These are phyloP conservation scores for Wallemia ichthyophaga DNA, from an alignment of 1,284 basidiomycete species.

Conservation along the genomic window DNA sequence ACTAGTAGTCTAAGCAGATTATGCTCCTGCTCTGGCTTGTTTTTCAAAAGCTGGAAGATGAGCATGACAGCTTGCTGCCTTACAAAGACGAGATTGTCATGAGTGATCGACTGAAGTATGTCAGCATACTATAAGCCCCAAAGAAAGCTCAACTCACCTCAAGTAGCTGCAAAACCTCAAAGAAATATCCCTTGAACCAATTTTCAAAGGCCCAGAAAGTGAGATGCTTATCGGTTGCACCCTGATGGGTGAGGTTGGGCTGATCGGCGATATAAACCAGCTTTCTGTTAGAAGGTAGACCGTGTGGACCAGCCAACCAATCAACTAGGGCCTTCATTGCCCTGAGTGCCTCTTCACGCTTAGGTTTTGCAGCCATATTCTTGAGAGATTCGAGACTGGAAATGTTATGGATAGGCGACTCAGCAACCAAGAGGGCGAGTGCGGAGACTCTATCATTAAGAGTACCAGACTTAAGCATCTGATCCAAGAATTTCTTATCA, in stretches of 20 bases:
- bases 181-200: slow-evolving; percentile 91
- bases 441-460: slow-evolving; percentile 80
- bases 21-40: slow-evolving; percentile 89
- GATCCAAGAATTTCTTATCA: slow-evolving; percentile 49
- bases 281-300: slow-evolving; percentile 31
- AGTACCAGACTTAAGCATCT: slow-evolving; percentile 60
- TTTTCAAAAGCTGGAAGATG: slow-evolving; percentile 47
- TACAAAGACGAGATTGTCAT: slow-evolving; percentile 66
- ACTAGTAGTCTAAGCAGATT: slow-evolving; percentile 72
- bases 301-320: slow-evolving; percentile 86
- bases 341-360: slow-evolving; percentile 65
- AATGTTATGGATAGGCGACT: slow-evolving; percentile 64
- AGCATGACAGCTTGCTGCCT: slow-evolving; percentile 44
- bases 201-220: slow-evolving; percentile 80
- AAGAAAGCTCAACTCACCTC: slow-evolving; percentile 25
- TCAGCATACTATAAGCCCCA: not conserved
- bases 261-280: slow-evolving; percentile 85
- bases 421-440: slow-evolving; percentile 64
- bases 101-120: slow-evolving; percentile 32
- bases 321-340: slow-evolving; percentile 71
- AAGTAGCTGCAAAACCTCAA: slow-evolving; percentile 60
- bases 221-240: slow-evolving; percentile 40
- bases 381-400: slow-evolving; percentile 46
- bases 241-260: slow-evolving; percentile 29
- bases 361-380: slow-evolving; percentile 57